Percentiles rank a stretch among this genome's conserved stretches.
Conservation (phyloP, 2,329 filamentous ascomycete species). For the Sporothrix inflata region DNA sequence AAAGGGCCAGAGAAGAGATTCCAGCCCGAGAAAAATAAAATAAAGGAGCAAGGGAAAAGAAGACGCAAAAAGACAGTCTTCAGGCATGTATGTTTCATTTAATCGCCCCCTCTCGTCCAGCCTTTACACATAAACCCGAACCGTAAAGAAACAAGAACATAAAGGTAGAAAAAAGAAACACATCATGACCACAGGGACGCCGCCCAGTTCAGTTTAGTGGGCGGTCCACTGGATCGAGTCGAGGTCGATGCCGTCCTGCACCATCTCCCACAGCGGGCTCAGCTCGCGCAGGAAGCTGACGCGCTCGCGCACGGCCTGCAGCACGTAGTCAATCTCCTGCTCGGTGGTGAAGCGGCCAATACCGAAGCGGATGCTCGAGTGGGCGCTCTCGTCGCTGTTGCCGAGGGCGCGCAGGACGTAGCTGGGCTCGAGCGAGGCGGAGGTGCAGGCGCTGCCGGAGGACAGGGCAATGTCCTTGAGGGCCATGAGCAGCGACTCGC, state of each 20-base stretch:
- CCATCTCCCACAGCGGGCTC: constrained; percentile 94
- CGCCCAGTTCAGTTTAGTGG: constrained; percentile 59
- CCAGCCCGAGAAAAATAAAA: neutral
- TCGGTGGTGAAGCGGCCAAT: constrained; percentile 97
- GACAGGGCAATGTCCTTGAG: constrained; percentile 97
- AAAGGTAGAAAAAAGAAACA: constrained; percentile 3
- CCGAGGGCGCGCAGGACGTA: constrained; percentile 94
- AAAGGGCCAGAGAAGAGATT: constrained; percentile 20
- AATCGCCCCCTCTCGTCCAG: neutral
- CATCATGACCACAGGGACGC: constrained; percentile 6
- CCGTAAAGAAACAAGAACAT: neutral
- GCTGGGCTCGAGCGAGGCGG: constrained; percentile 91
- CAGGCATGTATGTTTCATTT: constrained; percentile 18
- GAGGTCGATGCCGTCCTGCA: constrained; percentile 93
- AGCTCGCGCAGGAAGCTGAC: constrained; percentile 93
- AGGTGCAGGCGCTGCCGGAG: constrained; percentile 95
- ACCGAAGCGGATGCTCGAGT: constrained; percentile 96
- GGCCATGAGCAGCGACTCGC: constrained; percentile 96
- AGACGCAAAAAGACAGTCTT: constrained; percentile 5
- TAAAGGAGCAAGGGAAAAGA: neutral
- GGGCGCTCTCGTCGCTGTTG: constrained; percentile 95
- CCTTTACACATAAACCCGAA: neutral
- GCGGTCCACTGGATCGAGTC: constrained; percentile 98
- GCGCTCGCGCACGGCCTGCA: constrained; percentile 88
- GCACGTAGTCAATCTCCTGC: constrained; percentile 92